A percentile compares a stretch with the other conserved stretches of the same genome.
Conservation (phyloP, 306 rosid species). For the Castanopsis chinensis region DNA sequence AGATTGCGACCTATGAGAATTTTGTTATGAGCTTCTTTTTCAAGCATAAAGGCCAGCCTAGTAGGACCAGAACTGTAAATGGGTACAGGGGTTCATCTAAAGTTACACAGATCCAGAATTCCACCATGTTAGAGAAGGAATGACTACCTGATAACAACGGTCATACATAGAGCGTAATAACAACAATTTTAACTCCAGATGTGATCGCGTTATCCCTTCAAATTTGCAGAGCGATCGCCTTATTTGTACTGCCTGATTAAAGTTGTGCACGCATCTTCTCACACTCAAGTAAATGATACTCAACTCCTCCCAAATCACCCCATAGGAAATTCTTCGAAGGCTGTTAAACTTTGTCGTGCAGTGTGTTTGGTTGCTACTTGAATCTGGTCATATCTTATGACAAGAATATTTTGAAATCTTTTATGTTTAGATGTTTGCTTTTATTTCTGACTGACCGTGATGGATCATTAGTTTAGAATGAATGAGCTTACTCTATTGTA, state of each 20-base stretch:
- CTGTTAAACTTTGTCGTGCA: background rate
- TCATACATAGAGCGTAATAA: too few relatives aligned
- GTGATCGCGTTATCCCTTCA: too few relatives aligned
- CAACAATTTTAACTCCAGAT: too few relatives aligned
- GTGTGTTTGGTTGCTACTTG: conserved; percentile 1
- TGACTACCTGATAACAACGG: too few relatives aligned
- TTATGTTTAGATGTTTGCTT: background rate
- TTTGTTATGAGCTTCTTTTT: background rate
- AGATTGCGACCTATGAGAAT: background rate
- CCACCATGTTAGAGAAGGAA: too few relatives aligned
- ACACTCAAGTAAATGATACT: background rate
- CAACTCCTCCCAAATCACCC: background rate
- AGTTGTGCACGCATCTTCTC: background rate
- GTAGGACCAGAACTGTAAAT: background rate
- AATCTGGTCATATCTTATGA: background rate
- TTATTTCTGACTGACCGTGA: conserved; percentile 9
- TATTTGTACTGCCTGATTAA: background rate
- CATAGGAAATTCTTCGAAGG: background rate
- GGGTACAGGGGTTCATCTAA: too few relatives aligned
- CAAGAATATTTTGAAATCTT: background rate
- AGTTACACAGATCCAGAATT: too few relatives aligned
- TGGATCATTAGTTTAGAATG: conserved; percentile 14
- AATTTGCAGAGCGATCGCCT: too few relatives aligned
- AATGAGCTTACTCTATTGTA: conserved; percentile 20
- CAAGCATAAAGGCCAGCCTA: background rate